A percentile compares a stretch with the other conserved stretches of the same genome.
Conservation (phyloP, 2,329 filamentous ascomycete species). For the Pseudocercospora crystallina region DNA sequence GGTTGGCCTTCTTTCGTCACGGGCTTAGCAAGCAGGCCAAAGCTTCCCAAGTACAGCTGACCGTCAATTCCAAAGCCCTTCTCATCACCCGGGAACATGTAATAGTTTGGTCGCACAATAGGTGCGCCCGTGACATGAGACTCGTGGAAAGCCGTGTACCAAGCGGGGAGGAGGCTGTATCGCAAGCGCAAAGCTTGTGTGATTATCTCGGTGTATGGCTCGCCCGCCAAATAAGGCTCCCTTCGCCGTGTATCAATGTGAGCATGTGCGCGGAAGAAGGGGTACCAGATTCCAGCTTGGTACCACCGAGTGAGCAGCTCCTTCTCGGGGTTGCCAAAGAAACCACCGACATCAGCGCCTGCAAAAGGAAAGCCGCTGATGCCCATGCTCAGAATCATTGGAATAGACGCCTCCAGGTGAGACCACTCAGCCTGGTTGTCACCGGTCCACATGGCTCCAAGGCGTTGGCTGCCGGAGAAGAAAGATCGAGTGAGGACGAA, state of each 20-base stretch:
- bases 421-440: conserved; percentile 95
- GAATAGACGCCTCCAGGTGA: conserved; percentile 82
- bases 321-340: conserved; percentile 94
- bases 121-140: conserved; percentile 80
- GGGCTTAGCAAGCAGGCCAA: conserved; percentile 89
- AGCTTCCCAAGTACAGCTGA: conserved; percentile 86
- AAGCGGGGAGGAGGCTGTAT: conserved; percentile 85
- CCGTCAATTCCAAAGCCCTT: conserved; percentile 85
- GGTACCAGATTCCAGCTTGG: conserved; percentile 93
- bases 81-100: conserved; percentile 83
- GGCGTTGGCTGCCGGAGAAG: conserved; percentile 84
- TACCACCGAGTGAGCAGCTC: conserved; percentile 94
- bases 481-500: conserved; percentile 93
- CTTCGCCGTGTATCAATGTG: conserved; percentile 94
- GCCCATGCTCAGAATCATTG: conserved; percentile 91
- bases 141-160: conserved; percentile 96
- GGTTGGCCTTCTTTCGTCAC: conserved; percentile 75
- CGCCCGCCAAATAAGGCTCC: conserved; percentile 84
- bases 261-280: conserved; percentile 95
- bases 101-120: conserved; percentile 89
- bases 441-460: conserved; percentile 97
- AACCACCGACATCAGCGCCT: conserved; percentile 93
- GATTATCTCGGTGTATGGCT: conserved; percentile 83
- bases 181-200: conserved; percentile 83
- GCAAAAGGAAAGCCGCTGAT: conserved; percentile 92